Base-by-base conservation (phyloP, 1,284 basidiomycete species). In the Cryptococcus amylolentus region DNA sequence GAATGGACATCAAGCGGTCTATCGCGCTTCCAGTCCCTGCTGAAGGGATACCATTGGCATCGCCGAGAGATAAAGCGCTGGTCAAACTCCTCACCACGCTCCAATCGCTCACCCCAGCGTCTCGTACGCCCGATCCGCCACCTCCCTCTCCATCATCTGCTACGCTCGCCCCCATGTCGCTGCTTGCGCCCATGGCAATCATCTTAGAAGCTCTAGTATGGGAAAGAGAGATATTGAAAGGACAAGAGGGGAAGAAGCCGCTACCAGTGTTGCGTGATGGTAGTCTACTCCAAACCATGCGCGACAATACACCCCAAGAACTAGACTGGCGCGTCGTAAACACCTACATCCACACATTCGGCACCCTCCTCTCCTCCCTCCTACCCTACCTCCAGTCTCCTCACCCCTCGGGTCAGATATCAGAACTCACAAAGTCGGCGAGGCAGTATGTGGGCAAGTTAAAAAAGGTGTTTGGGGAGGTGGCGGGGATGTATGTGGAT, bases 391-490 rank as follows among this genome's bases (percentile, higher is more conserved):
- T 67, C 5, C 56, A 58, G 13, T 39, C 37, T 20, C 27, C 55
- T 6, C 23, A 13, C 10, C 26, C 38, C 7, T 14, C 37, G 5
- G 26, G 37, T 16, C 56, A 51, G 37, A 50, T 62, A n/a, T 52
- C 61, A 18, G 61, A 59, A 12, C 37, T 70, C 59, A 51, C 56
- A 7, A 65, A 59, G 37, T 49, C 49, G 28, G 35, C 69, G n/a
- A 64, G 60, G 45, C 51, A 58, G 12, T 69, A 70, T 57, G 61
- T 72, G 42, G 46, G 56, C 16, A 72, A 72, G 58, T 62, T 64
- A 48, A 70, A 68, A 47, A 72, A 70, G 53, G 66, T 72, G n/a
- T 69, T 72, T 57, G 65, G 65, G 13, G 67, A 70, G 45, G 64
- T 72, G 7, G 67, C 64, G 28, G 43, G 18, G 8, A 53, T 66